Base-by-base conservation (phyloP, 352 stramenopile genomes). In the Phytophthora nicotianae region DNA sequence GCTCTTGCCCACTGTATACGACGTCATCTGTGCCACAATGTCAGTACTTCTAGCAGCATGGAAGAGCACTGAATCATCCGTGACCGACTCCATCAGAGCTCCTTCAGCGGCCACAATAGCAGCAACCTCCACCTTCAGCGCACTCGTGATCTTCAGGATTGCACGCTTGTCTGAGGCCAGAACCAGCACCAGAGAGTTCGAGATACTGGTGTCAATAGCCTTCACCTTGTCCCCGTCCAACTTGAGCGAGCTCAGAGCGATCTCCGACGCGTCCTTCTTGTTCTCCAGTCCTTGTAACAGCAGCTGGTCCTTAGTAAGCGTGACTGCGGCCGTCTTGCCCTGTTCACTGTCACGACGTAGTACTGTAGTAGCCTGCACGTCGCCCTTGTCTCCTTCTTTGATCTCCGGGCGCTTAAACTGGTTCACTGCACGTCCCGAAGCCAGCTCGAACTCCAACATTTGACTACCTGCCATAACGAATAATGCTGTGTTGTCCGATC, bases 131-230 rank as follows among this genome's bases (percentile, higher is more conserved):
- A 87, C 50, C 7, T 51, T 53, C 29, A 91, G 49, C 29, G 65
- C 68, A 5, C 53, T 40, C 35, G 75, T 63, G 23, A 93, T 72
- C 33, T 80, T 86, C 6, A 80, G 24, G 43, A 89, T 83, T 33
- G 81, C 76, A 26, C 75, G 79, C 68, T 87, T 83, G n/a, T 80
- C 82, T 13, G 74, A 88, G 1, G 68, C 57, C 24, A 91, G 57
- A n/a, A 59, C 38, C 20, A 85, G 46, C 6, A 91, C 79, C 19
- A 93, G 54, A 17, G 75, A 61, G 55, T 73, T 77, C 32, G 68
- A 72, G 40, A 88, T 70, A 35, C 47, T 67, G 6, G 50, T 14
- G 47, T 88, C 77, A 23, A 91, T 60, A 2, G 65, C 66, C 21
- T 58, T 67, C 35, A 90, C 76, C 42, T 56, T 61, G 10, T 77